Conservation (phyloP, 2,329 filamentous ascomycete species). For the Xylaria sp. region DNA sequence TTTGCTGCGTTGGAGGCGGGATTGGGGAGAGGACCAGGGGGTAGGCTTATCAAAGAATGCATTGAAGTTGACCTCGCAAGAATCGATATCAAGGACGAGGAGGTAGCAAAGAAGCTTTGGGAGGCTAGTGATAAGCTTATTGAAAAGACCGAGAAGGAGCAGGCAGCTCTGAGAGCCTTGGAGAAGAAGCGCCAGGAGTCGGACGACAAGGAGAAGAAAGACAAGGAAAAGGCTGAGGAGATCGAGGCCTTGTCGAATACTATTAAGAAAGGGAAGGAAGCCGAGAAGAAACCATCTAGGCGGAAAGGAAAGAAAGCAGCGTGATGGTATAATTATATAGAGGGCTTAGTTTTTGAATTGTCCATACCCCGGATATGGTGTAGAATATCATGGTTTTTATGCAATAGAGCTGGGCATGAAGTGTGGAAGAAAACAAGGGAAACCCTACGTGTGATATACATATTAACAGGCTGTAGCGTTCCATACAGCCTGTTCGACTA, state of each 20-base stretch:
- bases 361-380: neutral
- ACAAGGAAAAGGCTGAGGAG: conserved; percentile 36
- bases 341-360: conserved; percentile 4
- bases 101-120: conserved; percentile 83
- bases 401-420: neutral
- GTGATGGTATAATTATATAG: neutral
- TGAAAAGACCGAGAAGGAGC: conserved; percentile 78
- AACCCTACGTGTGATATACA: neutral
- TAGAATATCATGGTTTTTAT: neutral
- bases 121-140: conserved; percentile 84
- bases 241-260: conserved; percentile 33
- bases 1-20: conserved; percentile 82
- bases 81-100: conserved; percentile 76
- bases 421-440: neutral
- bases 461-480: too few relatives aligned
- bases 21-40: conserved; percentile 66
- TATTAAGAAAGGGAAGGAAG: conserved; percentile 40
- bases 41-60: conserved; percentile 86
- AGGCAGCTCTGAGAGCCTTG: conserved; percentile 53
- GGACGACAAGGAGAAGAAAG: conserved; percentile 34
- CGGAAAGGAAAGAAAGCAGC: conserved; percentile 37
- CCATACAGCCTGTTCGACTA: too few relatives aligned
- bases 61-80: conserved; percentile 72
- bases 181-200: conserved; percentile 46
- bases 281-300: conserved; percentile 37